Evolutionary conservation across 1,284 basidiomycete genomes (phyloP).

Genomic region (Lignosus rhinocerotis): DNA sequence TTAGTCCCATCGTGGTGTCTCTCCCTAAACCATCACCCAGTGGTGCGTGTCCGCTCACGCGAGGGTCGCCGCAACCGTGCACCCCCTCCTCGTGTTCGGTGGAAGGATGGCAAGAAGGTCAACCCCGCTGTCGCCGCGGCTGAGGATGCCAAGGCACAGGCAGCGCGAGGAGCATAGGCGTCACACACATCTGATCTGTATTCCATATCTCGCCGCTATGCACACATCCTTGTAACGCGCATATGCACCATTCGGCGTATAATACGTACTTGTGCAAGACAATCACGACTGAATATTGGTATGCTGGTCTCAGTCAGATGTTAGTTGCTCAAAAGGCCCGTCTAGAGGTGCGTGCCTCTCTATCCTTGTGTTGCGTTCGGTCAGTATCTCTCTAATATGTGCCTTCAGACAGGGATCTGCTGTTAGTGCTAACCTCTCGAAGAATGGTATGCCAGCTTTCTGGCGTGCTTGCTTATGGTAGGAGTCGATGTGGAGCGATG

Average conservation of each 20-base stretch:
- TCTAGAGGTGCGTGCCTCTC: no score
- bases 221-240: conserved; percentile 19
- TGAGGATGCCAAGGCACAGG: conserved; percentile 44
- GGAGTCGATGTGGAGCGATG: no score
- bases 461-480: no score
- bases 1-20: background rate
- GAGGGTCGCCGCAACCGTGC: conserved; percentile 94
- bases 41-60: conserved; percentile 93
- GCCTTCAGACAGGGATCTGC: no score
- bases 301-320: no score
- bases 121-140: conserved; percentile 68
- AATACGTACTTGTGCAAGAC: conserved; percentile 5
- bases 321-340: no score
- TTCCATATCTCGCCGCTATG: conserved; percentile 22
- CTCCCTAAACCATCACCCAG: conserved; percentile 39
- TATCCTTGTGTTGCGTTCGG: no score
- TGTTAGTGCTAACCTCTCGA: no score
- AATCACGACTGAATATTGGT: background rate
- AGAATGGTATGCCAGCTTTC: no score
- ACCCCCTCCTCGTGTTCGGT: conserved; percentile 93
- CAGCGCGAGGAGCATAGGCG: conserved; percentile 34
- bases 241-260: conserved; percentile 1
- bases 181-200: conserved; percentile 18
- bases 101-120: conserved; percentile 98
- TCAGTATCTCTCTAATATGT: no score